phyloP scores from a whole-genome alignment of 768 basidiomycete genomes.

The Candolleomyces eurysporus region DNA sequence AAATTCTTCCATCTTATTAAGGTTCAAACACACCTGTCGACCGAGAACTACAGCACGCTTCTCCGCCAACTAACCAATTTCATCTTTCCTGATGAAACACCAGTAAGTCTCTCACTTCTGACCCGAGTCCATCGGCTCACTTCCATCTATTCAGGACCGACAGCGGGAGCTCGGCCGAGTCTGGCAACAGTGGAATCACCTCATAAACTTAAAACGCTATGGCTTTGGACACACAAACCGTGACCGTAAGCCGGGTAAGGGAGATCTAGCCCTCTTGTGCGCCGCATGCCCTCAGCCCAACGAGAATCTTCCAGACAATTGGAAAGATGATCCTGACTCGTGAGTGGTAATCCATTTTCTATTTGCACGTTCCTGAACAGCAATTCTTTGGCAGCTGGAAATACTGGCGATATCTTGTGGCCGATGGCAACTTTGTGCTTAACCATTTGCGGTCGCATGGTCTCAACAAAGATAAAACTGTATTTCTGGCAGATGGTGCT shows the following conservation, averaged over 20 bases:
- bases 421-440: background rate
- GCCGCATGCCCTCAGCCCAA: constrained; percentile 24
- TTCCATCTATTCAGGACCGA: background rate
- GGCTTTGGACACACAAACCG: constrained; percentile 13
- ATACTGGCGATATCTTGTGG: background rate
- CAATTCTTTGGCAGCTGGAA: background rate
- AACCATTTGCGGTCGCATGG: background rate
- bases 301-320: constrained; percentile 21
- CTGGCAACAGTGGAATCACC: background rate
- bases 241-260: constrained; percentile 1
- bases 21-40: background rate
- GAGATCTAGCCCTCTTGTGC: constrained; percentile 14
- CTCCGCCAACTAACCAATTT: background rate
- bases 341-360: background rate
- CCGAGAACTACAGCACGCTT: background rate
- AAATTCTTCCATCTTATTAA: background rate
- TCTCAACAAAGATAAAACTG: background rate
- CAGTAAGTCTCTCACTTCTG: too few species aligned
- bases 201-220: constrained; percentile 13
- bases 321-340: constrained; percentile 7
- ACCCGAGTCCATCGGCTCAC: too few species aligned
- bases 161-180: background rate
- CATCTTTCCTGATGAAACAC: background rate
- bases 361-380: too few species aligned
- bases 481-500: background rate